These are phyloP conservation scores for Glaciozyma martinii DNA, from an alignment of 768 basidiomycete species.

Conservation along the genomic window DNA sequence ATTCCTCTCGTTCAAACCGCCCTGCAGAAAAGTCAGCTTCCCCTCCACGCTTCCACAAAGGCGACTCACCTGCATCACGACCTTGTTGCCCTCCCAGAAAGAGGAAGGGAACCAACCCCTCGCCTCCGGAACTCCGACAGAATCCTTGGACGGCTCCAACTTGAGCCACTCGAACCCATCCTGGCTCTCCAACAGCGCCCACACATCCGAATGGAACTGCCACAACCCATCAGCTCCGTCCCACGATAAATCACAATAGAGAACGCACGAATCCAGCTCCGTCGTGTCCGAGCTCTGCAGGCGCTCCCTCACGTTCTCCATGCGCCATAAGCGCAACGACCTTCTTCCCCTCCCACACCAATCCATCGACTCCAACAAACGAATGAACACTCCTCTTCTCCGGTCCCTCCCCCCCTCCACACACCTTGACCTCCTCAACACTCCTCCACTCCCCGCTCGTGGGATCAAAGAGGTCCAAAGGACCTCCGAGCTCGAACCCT, in stretches of 20 bases:
- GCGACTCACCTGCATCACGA: constrained; percentile 37
- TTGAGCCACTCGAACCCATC: constrained; percentile 4
- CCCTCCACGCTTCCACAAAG: too few species aligned
- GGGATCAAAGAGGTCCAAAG: constrained; percentile 42
- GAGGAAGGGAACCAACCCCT: constrained; percentile 47
- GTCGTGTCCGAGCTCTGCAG: constrained; percentile 40
- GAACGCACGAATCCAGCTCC: constrained; percentile 38
- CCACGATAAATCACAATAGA: neutral
- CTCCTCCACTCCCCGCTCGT: constrained; percentile 34
- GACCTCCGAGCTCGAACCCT: constrained; percentile 39
- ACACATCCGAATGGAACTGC: constrained; percentile 43
- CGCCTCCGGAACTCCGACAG: constrained; percentile 35
- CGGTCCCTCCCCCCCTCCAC: constrained; percentile 34
- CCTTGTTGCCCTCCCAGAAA: constrained; percentile 32
- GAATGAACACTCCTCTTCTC: constrained; percentile 42
- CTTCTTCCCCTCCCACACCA: constrained; percentile 17
- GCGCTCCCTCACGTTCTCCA: constrained; percentile 42
- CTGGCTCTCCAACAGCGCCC: constrained; percentile 26
- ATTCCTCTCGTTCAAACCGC: constrained; percentile 45
- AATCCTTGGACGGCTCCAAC: constrained; percentile 5
- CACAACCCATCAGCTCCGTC: too few species aligned
- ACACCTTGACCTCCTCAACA: constrained; percentile 6
- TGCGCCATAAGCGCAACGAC: constrained; percentile 21
- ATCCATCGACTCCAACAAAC: constrained; percentile 35
- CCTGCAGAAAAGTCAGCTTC: constrained; percentile 13